Evolutionary conservation across 78 protist species (phyloP), one percentile per base, ranked within the genome.

Genomic region (Dictyostelium intermedium): DNA sequence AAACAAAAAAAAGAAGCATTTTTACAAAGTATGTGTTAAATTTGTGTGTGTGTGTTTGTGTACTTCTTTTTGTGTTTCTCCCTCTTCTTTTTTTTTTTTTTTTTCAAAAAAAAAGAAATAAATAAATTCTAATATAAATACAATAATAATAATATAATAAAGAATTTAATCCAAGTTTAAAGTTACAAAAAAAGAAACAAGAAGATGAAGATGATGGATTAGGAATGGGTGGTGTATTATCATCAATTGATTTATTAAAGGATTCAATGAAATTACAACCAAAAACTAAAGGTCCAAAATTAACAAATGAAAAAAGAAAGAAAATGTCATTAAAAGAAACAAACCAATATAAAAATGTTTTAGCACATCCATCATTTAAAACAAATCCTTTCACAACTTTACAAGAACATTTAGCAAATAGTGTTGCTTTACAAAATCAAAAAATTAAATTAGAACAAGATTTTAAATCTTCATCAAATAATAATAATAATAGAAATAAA

Each of bases 261-360:
- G 74, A 81, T 20, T 45, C 69, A 45, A 53, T 53, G 35, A 45
- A 56, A 56, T 56, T 56, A 81, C 45, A 27, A 53, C 47, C 85
- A 27, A 81, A 81, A 56, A 34, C 76, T 6, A 83, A 66, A 39
- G 34, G 43, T 18, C 41, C 61, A 63, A 89, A 60, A 80, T 43
- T 89, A 77, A 89, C 93, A 61, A 89, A 60, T 30, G 78, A 74
- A 89, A 89, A 89, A 84, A 89, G 82, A 69, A 80, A 78, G 84
- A 89, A 89, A 34, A 89, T 89, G 66, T 79, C 93, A 79, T 80
- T 78, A 41, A 78, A 80, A 80, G 93, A 89, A 80, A 16, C 53
- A 3, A 45, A 69, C 34, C 93, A 89, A 80, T 89, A 80, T 89
- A 89, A 89, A 80, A 89, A 63, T 89, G 93, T 89, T 66, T 63